A percentile compares a stretch with the other conserved stretches of the same genome.
Evolutionary conservation across 164 flowering plant genomes (phyloP).

Genomic region (Taxillus chinensis): DNA sequence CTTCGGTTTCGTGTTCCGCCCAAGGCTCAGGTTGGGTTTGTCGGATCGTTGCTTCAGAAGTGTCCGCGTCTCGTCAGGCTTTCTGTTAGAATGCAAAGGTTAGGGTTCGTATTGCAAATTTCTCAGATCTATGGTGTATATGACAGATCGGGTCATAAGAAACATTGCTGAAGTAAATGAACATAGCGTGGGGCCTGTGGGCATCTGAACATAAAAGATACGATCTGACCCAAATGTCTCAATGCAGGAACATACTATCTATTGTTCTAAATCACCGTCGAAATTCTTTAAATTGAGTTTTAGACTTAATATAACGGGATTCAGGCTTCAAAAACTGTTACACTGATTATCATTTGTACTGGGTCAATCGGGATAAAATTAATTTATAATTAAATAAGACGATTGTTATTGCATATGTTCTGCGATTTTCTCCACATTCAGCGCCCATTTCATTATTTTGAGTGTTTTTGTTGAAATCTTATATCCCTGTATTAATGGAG

Average conservation of each 20-base stretch:
- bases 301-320: too few species aligned
- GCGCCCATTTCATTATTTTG: too few species aligned
- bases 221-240: background rate
- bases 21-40: conserved; percentile 42
- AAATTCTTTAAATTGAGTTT: too few species aligned
- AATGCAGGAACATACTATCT: background rate
- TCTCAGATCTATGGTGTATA: conserved; percentile 11
- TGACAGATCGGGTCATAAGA: conserved; percentile 3
- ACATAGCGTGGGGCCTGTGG: background rate
- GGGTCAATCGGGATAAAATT: too few species aligned
- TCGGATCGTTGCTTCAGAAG: conserved; percentile 79
- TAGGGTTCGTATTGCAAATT: background rate
- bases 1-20: conserved; percentile 64
- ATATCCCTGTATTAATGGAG: too few species aligned
- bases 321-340: too few species aligned
- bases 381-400: too few species aligned
- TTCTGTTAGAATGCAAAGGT: conserved; percentile 84
- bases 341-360: too few species aligned
- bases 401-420: too few species aligned
- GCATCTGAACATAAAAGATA: background rate
- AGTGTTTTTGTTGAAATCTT: too few species aligned
- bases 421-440: too few species aligned
- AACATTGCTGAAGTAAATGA: background rate
- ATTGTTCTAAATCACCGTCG: too few species aligned
- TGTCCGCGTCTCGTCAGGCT: conserved; percentile 64